Percentiles rank a stretch among this genome's conserved stretches.
These are phyloP conservation scores for Tricholoma sp. DNA, from an alignment of 768 basidiomycete genomes.

Conservation along the genomic window DNA sequence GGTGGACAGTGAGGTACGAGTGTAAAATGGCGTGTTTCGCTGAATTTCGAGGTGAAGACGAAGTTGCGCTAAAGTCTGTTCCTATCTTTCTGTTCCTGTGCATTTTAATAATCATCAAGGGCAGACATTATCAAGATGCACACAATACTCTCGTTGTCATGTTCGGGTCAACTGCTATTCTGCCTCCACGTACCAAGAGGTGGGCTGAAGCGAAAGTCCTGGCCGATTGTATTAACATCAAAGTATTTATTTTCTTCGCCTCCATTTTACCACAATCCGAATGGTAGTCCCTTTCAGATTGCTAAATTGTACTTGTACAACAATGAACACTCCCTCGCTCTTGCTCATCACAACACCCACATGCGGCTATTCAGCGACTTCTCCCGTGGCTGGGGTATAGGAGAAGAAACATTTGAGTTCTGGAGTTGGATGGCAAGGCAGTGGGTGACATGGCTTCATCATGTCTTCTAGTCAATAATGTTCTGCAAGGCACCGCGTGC, in stretches of 20 bases:
- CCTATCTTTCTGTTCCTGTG: conserved; percentile 4
- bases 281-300: conserved; percentile 43
- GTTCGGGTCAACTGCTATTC: conserved; percentile 82
- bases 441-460: conserved; percentile 38
- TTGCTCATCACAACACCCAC: conserved; percentile 83
- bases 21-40: conserved; percentile 98
- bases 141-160: conserved; percentile 80
- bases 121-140: conserved; percentile 91
- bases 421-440: conserved; percentile 97
- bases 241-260: conserved; percentile 33
- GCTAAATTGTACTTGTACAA: conserved; percentile 90
- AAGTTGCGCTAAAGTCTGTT: conserved; percentile 85
- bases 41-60: conserved; percentile 89
- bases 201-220: conserved; percentile 99
- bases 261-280: background rate
- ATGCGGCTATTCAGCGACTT: conserved; percentile 83
- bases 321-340: conserved; percentile 74
- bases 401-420: conserved; percentile 93
- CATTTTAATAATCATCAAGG: conserved; percentile 7
- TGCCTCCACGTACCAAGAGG: conserved; percentile 90
- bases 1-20: conserved; percentile 96
- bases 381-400: conserved; percentile 90
- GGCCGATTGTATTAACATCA: conserved; percentile 88
- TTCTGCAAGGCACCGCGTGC: conserved; percentile 66
- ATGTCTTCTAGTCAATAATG: background rate